phyloP scores from a whole-genome alignment of 352 stramenopile genomes.

The Phytophthora pini region DNA sequence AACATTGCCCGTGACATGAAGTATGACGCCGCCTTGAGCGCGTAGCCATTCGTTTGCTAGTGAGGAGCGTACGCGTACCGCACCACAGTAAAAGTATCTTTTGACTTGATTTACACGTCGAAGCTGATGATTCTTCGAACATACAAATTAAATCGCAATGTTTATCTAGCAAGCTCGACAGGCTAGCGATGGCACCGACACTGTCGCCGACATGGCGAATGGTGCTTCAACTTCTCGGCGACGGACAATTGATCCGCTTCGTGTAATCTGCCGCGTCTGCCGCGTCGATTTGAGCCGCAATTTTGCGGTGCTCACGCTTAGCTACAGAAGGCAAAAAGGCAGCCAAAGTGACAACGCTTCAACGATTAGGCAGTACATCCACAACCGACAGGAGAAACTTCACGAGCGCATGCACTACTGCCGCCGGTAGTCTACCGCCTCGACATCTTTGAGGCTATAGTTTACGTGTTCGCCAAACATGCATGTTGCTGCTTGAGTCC shows the following conservation, averaged over 20 bases:
- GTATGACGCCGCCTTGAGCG: conserved; percentile 15
- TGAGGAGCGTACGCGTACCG: background rate
- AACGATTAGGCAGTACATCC: conserved; percentile 10
- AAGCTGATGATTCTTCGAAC: background rate
- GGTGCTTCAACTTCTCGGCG: conserved; percentile 10
- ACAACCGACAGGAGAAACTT: background rate
- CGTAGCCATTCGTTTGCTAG: conserved; percentile 23
- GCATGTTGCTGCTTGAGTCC: background rate
- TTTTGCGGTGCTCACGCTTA: conserved; percentile 5
- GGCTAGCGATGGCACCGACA: conserved; percentile 10
- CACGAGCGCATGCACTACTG: too few relatives aligned
- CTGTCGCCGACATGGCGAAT: conserved; percentile 1
- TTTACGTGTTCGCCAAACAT: background rate
- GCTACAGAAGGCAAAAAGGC: background rate
- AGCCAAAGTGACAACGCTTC: conserved; percentile 8
- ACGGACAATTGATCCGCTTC: background rate
- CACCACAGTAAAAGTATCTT: conserved; percentile 22
- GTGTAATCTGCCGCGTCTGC: conserved; percentile 6
- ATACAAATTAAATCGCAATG: too few relatives aligned
- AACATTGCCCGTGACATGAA: conserved; percentile 30
- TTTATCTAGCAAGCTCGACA: background rate
- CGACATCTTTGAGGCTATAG: background rate
- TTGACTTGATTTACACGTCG: conserved; percentile 10
- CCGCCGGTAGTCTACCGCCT: background rate
- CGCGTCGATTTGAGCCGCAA: conserved; percentile 7